Evolutionary conservation across 2,329 filamentous ascomycete genomes (phyloP).

Genomic region (Ophiostoma quercus): DNA sequence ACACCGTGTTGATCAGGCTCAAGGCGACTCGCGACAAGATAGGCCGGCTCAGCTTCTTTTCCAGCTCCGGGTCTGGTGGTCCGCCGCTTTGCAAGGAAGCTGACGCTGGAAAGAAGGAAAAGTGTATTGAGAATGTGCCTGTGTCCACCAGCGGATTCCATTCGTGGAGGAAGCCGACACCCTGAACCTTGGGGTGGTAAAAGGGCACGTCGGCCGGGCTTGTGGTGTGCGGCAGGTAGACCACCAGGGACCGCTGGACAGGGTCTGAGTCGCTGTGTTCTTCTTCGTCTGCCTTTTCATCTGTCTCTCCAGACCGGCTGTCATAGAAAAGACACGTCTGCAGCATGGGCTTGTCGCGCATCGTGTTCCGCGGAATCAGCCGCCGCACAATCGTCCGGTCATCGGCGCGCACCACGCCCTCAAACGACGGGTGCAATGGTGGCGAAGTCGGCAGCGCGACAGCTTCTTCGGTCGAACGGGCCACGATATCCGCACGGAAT

Average conservation of each 20-base stretch:
- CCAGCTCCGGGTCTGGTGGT: background rate
- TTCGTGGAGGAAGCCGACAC: conserved; percentile 70
- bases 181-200: conserved; percentile 76
- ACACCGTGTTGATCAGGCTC: conserved; percentile 60
- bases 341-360: conserved; percentile 66
- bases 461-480: conserved; percentile 39
- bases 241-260: conserved; percentile 50
- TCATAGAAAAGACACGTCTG: conserved; percentile 77
- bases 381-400: conserved; percentile 66
- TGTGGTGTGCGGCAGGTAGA: conserved; percentile 72
- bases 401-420: conserved; percentile 34
- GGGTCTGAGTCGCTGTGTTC: background rate
- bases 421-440: conserved; percentile 27
- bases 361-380: conserved; percentile 75
- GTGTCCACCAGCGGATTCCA: conserved; percentile 42
- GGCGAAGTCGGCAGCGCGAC: background rate
- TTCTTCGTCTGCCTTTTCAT: conserved; percentile 27
- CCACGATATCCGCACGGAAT: conserved; percentile 70
- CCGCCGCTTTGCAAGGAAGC: background rate
- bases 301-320: conserved; percentile 1
- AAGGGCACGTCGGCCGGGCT: conserved; percentile 65
- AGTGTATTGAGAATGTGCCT: conserved; percentile 56
- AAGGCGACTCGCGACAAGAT: conserved; percentile 59
- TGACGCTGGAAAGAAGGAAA: conserved; percentile 32
- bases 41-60: conserved; percentile 36